These are phyloP conservation scores for Aspergillus ruber DNA, from an alignment of 2,329 filamentous ascomycete genomes.

Conservation along the genomic window DNA sequence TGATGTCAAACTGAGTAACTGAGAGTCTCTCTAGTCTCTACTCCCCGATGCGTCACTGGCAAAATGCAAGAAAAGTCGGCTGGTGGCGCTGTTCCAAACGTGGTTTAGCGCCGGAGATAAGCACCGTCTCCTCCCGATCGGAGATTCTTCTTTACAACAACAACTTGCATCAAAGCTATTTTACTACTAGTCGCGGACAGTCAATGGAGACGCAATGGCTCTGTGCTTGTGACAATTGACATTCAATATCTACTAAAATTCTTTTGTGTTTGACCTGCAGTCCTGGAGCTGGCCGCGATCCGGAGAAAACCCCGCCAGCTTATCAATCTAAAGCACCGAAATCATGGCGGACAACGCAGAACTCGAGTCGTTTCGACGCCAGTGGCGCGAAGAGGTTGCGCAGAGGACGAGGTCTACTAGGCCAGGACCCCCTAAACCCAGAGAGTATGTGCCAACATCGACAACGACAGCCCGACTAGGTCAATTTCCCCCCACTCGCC, in stretches of 20 bases:
- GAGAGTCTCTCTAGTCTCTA: no score
- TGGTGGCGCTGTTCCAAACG: slow-evolving; percentile 18
- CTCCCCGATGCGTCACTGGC: neutral
- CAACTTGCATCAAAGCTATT: neutral
- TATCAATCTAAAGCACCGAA: neutral
- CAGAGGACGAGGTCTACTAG: slow-evolving; percentile 35
- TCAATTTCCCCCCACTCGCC: slow-evolving; percentile 34
- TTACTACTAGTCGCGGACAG: neutral
- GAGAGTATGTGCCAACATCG: slow-evolving; percentile 2
- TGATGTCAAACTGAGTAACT: no score
- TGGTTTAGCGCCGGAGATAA: slow-evolving; percentile 10
- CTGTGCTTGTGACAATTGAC: neutral
- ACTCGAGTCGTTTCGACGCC: slow-evolving; percentile 75
- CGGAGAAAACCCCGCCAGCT: neutral
- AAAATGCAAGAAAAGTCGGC: slow-evolving; percentile 6
- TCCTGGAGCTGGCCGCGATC: neutral
- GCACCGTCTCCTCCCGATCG: neutral
- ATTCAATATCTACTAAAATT: neutral
- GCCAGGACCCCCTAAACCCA: slow-evolving; percentile 9
- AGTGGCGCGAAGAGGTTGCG: slow-evolving; percentile 78
- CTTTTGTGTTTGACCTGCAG: neutral
- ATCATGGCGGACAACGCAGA: slow-evolving; percentile 54
- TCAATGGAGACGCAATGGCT: neutral
- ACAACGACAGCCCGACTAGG: slow-evolving; percentile 16
- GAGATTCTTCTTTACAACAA: neutral